A percentile compares a stretch with the other conserved stretches of the same genome.
These are phyloP conservation scores for Fusarium praegraminearum DNA, from an alignment of 2,329 filamentous ascomycete species.

Conservation along the genomic window DNA sequence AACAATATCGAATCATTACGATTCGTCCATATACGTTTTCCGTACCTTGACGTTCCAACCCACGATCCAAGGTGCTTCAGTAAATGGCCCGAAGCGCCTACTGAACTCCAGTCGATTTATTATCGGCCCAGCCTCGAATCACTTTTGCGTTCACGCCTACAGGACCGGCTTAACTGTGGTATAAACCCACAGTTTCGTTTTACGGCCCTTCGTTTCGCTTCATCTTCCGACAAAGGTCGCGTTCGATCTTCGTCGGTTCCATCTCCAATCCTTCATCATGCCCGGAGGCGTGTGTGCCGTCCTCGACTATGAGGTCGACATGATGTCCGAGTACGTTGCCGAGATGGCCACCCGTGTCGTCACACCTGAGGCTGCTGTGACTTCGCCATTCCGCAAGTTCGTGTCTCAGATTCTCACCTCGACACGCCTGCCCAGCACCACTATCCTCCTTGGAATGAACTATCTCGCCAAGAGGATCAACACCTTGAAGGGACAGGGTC, in stretches of 20 bases:
- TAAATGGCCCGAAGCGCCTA: slow-evolving; percentile 52
- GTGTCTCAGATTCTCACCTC: slow-evolving; percentile 91
- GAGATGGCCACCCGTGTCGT: slow-evolving; percentile 80
- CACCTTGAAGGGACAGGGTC: slow-evolving; percentile 69
- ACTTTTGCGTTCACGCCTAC: slow-evolving; percentile 6
- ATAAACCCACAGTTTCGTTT: slow-evolving; percentile 23
- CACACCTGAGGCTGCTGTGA: slow-evolving; percentile 65
- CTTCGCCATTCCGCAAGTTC: slow-evolving; percentile 87
- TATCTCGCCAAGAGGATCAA: slow-evolving; percentile 88
- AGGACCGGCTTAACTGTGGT: slow-evolving; percentile 37
- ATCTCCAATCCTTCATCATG: slow-evolving; percentile 61
- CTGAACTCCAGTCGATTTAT: slow-evolving; percentile 41
- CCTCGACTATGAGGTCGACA: slow-evolving; percentile 95
- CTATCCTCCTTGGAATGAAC: slow-evolving; percentile 89
- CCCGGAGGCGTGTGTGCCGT: slow-evolving; percentile 90
- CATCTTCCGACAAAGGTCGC: slow-evolving; percentile 55
- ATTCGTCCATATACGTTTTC: slow-evolving; percentile 30
- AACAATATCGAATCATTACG: slow-evolving; percentile 14
- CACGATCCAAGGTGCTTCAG: slow-evolving; percentile 33
- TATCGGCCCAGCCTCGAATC: slow-evolving; percentile 26
- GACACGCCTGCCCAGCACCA: slow-evolving; percentile 89
- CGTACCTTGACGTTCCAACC: slow-evolving; percentile 37
- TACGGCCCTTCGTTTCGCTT: slow-evolving; percentile 37
- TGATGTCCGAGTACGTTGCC: slow-evolving; percentile 95
- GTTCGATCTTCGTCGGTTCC: slow-evolving; percentile 56